phyloP scores from a whole-genome alignment of 768 basidiomycete genomes.

The Favolaschia claudopus region DNA sequence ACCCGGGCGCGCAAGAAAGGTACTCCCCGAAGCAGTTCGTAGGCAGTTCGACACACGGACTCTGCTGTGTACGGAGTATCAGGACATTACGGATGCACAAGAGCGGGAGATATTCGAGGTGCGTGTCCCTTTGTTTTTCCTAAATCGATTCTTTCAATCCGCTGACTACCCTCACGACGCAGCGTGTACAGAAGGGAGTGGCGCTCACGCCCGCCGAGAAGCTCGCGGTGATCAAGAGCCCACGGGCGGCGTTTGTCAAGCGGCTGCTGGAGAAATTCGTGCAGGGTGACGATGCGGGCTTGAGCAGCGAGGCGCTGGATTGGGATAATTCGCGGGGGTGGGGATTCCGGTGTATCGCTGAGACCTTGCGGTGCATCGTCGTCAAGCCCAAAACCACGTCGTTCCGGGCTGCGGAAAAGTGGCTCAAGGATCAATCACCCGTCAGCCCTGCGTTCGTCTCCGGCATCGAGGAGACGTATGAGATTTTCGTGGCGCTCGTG shows the following conservation, averaged over 20 bases:
- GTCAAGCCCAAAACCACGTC: slow-evolving; percentile 42
- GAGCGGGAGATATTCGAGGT: slow-evolving; percentile 82
- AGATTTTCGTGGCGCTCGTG: slow-evolving; percentile 55
- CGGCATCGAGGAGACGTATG: slow-evolving; percentile 50
- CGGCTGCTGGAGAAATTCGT: slow-evolving; percentile 57
- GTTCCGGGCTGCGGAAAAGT: slow-evolving; percentile 55
- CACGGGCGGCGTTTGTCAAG: slow-evolving; percentile 66
- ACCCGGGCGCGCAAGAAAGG: slow-evolving; percentile 28
- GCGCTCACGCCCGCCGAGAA: slow-evolving; percentile 74
- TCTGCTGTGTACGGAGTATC: slow-evolving; percentile 83
- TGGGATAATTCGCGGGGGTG: slow-evolving; percentile 47
- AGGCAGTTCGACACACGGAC: slow-evolving; percentile 76
- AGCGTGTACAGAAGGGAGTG: slow-evolving; percentile 84
- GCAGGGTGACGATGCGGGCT: slow-evolving; percentile 42
- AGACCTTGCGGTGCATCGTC: slow-evolving; percentile 60
- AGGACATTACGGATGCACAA: slow-evolving; percentile 59
- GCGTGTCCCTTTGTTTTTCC: slow-evolving; percentile 15
- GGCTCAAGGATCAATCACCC: slow-evolving; percentile 49
- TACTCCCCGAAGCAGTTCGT: slow-evolving; percentile 63
- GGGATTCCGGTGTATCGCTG: slow-evolving; percentile 66
- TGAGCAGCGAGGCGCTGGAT: slow-evolving; percentile 31
- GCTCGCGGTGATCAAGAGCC: slow-evolving; percentile 61
- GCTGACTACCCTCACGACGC: too few relatives aligned
- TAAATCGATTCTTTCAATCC: background rate
- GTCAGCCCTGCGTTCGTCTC: slow-evolving; percentile 39